Evolutionary conservation across 2,329 filamentous ascomycete genomes (phyloP), one percentile per base, ranked within the genome.

Genomic region (Colletotrichum brevisporum): DNA sequence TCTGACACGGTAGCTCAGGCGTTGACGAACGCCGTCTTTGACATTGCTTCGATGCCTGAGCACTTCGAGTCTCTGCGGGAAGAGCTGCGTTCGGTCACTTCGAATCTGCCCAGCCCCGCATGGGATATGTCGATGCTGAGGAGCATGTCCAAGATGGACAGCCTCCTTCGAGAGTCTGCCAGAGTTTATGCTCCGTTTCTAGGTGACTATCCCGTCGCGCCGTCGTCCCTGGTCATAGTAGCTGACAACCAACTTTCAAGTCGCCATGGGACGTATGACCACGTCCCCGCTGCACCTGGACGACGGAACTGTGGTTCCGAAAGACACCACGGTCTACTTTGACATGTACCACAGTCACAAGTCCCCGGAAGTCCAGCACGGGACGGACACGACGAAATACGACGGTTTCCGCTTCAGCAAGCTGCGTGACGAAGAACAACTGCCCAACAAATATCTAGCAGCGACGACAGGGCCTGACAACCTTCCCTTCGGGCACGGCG

Each of bases 401-500:
- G 54, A 65, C n/a, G 54, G 54, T 2, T 45, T 65, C 26, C 55
- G 62, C 13, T 65, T 58, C n/a, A 65, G 62, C 27, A 21, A 59
- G 39, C 12, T 39, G 12, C 54, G 62, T 0, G 54, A 59, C 26
- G 10, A 59, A 18, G 21, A 59, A 8, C 13, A 26, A 2, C 18
- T 31, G 6, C 62, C 62, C 1, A 65, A 65, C 62, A 65, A 65
- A 26, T 59, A 59, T 36, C 31, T 65, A 2, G 54, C 54, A 10
- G 62, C 62, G 9, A 78, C 75, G 4, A 80, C 79, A 0, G 73
- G 74, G 1, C 62, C 74, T 2, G 75, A 79, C 6, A 75, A 76
- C 41, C 56, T 81, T 12, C 74, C 68, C 0, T 85, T 84, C 61
- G 82, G 83, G 0, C 77, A 83, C 56, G 82, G 83, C 0, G 71